Evolutionary conservation across 2,329 filamentous ascomycete genomes (phyloP), one percentile per base, ranked within the genome.

Genomic region (Penicillium rolfsii): DNA sequence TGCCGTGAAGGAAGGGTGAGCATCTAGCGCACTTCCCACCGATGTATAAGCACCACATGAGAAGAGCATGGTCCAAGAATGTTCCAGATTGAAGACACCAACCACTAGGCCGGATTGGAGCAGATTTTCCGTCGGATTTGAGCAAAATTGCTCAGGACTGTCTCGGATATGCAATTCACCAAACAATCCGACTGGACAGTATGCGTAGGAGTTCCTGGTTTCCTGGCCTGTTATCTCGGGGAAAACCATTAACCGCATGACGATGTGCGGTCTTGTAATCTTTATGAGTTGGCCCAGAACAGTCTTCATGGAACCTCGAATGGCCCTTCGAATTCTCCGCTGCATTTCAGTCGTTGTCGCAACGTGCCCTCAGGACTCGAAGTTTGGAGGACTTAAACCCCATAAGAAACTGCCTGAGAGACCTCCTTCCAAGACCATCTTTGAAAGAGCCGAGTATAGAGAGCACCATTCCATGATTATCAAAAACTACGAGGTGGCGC

Each of bases 401-500:
- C 74, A 92, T 81, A 73, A 93, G 92, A 76, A 19, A 19, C 19
- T 19, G 19, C 19, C 19, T 19, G 19, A 19, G 19, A 19, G 19
- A 19, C 19, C 19, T 19, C 19, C 19, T 19, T 19, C 19, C 19
- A 19, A 19, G 19, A 19, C 19, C 19, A 19, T 19, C 19, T 19
- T 19, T 19, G 19, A 19, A 93, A 2, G 87, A 87, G 0, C 89
- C 90, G 0, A 91, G 89, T 2, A 93, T 90, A 4, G 85, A 19
- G 19, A 19, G 19, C 61, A 92, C 73, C 26, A 91, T 81, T 1
- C 89, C 90, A 16, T 89, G 85, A 70, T 92, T 92, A 74, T 93
- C 88, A 76, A 93, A 93, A 24, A 93, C 79, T 0, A 91, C 89
- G 57, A 91, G 77, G 71, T 91, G 89, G 4, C 89, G 89, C 73